Conservation (phyloP, 164 flowering plant species). For the Magnolia officinalis region DNA sequence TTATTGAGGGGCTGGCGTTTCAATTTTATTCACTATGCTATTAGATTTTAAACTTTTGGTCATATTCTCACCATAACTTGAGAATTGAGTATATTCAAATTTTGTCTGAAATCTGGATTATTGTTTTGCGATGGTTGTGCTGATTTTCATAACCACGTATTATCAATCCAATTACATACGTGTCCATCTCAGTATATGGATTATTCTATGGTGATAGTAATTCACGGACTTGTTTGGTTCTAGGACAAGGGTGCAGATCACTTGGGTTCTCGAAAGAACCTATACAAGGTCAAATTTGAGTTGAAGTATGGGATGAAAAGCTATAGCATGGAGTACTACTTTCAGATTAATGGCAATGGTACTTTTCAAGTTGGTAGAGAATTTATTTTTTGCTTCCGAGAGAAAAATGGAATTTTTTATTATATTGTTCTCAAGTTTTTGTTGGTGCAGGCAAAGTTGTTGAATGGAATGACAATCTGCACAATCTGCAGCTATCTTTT, state of each 20-base stretch:
- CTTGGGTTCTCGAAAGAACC: constrained; percentile 35
- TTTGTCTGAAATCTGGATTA: no score
- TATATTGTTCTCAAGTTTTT: constrained; percentile 10
- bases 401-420: not conserved
- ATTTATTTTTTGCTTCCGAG: not conserved
- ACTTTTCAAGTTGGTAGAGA: constrained; percentile 14
- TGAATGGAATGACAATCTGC: constrained; percentile 58
- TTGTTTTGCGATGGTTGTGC: no score
- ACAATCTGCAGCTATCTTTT: constrained; percentile 82
- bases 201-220: not conserved
- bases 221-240: constrained; percentile 4
- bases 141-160: not conserved
- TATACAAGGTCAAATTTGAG: constrained; percentile 66
- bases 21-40: no score
- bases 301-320: constrained; percentile 61
- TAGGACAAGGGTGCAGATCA: constrained; percentile 79
- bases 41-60: no score
- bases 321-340: constrained; percentile 85
- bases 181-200: not conserved
- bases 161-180: not conserved
- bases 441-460: constrained; percentile 43
- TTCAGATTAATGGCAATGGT: constrained; percentile 51
- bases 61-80: no score
- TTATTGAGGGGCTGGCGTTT: no score
- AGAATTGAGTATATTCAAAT: no score